phyloP scores from a whole-genome alignment of 2,329 filamentous ascomycete species.

The Raffaelea deltoideospora region DNA sequence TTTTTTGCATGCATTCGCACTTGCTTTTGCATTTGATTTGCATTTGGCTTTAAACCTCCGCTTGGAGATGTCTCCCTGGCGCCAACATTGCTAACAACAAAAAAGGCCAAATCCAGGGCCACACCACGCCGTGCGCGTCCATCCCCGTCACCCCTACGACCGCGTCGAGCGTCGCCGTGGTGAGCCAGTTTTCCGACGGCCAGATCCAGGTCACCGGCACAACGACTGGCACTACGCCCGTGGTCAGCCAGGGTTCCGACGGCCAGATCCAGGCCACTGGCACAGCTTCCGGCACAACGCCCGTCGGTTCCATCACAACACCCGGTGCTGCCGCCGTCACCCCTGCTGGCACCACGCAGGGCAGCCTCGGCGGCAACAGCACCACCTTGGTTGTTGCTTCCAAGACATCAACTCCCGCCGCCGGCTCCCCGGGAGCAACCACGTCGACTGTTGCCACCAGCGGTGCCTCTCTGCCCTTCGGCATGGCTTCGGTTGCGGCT shows the following conservation, averaged over 20 bases:
- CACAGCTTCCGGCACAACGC: background rate
- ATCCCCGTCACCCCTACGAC: slow-evolving; percentile 17
- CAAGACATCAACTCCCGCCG: background rate
- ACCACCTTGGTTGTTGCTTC: background rate
- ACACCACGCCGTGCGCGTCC: slow-evolving; percentile 27
- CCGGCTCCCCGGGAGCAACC: background rate
- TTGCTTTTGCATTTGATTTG: no score
- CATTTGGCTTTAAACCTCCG: no score
- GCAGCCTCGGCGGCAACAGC: background rate
- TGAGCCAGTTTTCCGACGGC: slow-evolving; percentile 30
- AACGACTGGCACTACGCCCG: slow-evolving; percentile 7
- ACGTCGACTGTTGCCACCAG: slow-evolving; percentile 11
- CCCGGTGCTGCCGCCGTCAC: background rate
- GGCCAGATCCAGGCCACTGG: background rate
- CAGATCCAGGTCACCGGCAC: slow-evolving; percentile 28
- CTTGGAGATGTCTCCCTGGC: no score
- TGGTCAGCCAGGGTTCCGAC: background rate
- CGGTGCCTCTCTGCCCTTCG: slow-evolving; percentile 16
- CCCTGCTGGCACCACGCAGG: background rate
- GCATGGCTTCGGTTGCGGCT: slow-evolving; percentile 18
- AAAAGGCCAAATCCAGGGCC: slow-evolving; percentile 32
- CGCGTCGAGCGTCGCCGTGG: slow-evolving; percentile 14
- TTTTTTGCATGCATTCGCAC: no score
- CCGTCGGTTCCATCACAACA: background rate
- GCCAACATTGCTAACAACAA: background rate